Conservation (phyloP, 2,329 filamentous ascomycete genomes). For the Ambrosiella cleistominuta region DNA sequence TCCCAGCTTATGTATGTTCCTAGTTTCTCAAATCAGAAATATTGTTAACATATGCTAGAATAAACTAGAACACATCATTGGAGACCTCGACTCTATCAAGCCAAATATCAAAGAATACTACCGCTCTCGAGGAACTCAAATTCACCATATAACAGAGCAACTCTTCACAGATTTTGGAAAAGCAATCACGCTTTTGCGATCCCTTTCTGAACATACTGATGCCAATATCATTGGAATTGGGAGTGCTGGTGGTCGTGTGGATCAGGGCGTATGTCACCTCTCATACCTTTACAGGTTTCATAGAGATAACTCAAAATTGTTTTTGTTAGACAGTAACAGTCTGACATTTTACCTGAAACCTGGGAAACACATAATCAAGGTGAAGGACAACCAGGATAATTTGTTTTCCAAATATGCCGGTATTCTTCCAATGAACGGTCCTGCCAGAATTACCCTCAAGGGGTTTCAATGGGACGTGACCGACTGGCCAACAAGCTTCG, state of each 20-base stretch:
- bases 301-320: conserved; percentile 39
- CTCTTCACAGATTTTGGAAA: conserved; percentile 86
- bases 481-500: conserved; percentile 63
- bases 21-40: too few species aligned
- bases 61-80: conserved; percentile 57
- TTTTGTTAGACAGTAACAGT: conserved; percentile 64
- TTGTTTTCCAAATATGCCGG: conserved; percentile 66
- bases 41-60: conserved; percentile 21
- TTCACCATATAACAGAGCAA: conserved; percentile 63
- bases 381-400: conserved; percentile 30
- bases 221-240: conserved; percentile 64
- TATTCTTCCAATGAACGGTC: conserved; percentile 68
- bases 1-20: too few species aligned
- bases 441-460: conserved; percentile 56
- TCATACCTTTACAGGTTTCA: conserved; percentile 63
- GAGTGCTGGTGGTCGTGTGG: conserved; percentile 74
- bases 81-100: conserved; percentile 74
- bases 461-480: conserved; percentile 85
- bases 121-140: conserved; percentile 22
- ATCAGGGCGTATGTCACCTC: conserved; percentile 78
- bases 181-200: conserved; percentile 44
- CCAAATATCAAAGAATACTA: conserved; percentile 50
- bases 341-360: conserved; percentile 59
- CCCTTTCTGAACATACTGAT: conserved; percentile 15
- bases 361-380: conserved; percentile 50